Base-by-base conservation (phyloP, 2,329 filamentous ascomycete genomes). In the Dactylellina parvicollis region DNA sequence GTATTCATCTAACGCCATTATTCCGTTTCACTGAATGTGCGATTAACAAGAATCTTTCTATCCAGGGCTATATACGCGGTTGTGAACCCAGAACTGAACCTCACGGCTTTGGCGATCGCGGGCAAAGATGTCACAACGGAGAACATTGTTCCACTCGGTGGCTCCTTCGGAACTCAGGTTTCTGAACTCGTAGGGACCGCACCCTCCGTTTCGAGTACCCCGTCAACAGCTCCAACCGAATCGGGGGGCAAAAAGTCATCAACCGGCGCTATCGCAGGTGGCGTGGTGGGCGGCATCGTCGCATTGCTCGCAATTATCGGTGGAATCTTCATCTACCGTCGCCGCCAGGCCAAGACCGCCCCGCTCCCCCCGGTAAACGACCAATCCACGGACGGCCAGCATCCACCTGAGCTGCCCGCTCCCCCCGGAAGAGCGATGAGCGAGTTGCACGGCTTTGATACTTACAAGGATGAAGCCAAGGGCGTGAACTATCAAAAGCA, bases 231-330 rank as follows among this genome's bases (percentile, higher is more conserved):
- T 20, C 4, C 7, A 1, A 46, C 38, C 2, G 20, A n/a, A 24
- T 10, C 54, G 7, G 9, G 4, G 8, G 28, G 36, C 2, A 44
- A 64, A 28, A 46, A 44, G 10, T 76, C 79, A 4, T 78, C 79
- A 49, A 76, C 81, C 7, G 83, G 82, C 4, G 80, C 83, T 16
- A 84, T 85, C 47, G 83, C 79, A 7, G 84, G 83, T 9, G 83
- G 83, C 28, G 80, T 80, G 1, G 82, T 84, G 8, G 83, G 83
- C 18, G 84, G 84, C n/a, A 80, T 84, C 3, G 81, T 76, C 0
- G 80, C 76, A n/a, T 75, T 85, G 18, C 81, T 78, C 0, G 76
- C 84, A 14, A 77, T 85, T 47, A 81, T 78, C 20, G 74, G 80
- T 3, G 81, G 76, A 5, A 77, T 80, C 40, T 84, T 82, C 76